A percentile compares a stretch with the other conserved stretches of the same genome.
These are phyloP conservation scores for Arthrobotrys iridis DNA, from an alignment of 2,329 filamentous ascomycete species.

Conservation along the genomic window DNA sequence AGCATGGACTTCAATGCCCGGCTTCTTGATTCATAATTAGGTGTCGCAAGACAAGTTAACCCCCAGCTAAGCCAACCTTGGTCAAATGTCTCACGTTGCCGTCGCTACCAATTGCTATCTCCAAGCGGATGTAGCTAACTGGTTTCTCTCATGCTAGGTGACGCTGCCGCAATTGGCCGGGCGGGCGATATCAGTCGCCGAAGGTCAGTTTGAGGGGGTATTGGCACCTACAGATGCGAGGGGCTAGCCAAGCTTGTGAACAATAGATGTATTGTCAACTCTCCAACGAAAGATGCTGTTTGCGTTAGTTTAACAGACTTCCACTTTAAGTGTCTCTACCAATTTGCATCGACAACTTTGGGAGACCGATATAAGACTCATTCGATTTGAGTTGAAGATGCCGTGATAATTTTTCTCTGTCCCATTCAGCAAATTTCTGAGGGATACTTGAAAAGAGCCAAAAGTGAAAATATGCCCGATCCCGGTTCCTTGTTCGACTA, in stretches of 20 bases:
- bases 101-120: slow-evolving; percentile 53
- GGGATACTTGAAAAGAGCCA: slow-evolving; percentile 33
- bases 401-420: slow-evolving; percentile 11
- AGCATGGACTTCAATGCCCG: slow-evolving; percentile 43
- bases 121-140: slow-evolving; percentile 45
- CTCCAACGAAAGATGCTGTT: slow-evolving; percentile 5
- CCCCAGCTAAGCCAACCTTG: slow-evolving; percentile 37
- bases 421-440: slow-evolving; percentile 1
- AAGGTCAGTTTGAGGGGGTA: slow-evolving; percentile 31
- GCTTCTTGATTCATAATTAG: slow-evolving; percentile 26
- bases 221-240: slow-evolving; percentile 23
- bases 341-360: slow-evolving; percentile 7
- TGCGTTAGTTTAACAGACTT: slow-evolving; percentile 22
- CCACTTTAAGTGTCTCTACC: background rate
- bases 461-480: slow-evolving; percentile 54
- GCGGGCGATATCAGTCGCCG: slow-evolving; percentile 52
- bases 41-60: slow-evolving; percentile 19
- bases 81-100: slow-evolving; percentile 48
- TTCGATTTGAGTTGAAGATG: background rate
- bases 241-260: slow-evolving; percentile 40
- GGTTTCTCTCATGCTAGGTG: slow-evolving; percentile 32
- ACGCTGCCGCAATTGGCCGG: slow-evolving; percentile 50
- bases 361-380: background rate
- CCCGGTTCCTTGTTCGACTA: slow-evolving; percentile 53
- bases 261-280: slow-evolving; percentile 10